phyloP scores from a whole-genome alignment of 2,329 filamentous ascomycete genomes.

The Ophiognomonia clavigignenti-juglandacearum region DNA sequence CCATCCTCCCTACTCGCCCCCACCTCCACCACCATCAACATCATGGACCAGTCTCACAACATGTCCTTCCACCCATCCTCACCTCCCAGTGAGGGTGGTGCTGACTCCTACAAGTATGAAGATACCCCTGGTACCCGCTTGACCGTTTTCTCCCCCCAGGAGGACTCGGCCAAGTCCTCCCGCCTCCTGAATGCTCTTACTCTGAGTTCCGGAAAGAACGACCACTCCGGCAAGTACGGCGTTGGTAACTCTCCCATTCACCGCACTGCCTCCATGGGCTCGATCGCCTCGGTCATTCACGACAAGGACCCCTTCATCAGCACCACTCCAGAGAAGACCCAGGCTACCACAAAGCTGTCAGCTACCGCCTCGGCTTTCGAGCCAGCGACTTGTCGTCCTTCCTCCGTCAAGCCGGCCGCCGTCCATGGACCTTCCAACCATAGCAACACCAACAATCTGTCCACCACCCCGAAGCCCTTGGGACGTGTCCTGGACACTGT shows the following conservation, averaged over 20 bases:
- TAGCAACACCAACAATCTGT: too few relatives aligned
- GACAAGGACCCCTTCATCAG: slow-evolving; percentile 54
- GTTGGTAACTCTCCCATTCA: not conserved
- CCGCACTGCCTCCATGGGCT: slow-evolving; percentile 16
- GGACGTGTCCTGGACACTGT: slow-evolving; percentile 9
- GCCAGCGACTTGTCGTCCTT: slow-evolving; percentile 35
- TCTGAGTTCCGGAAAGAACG: slow-evolving; percentile 24
- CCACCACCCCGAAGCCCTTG: slow-evolving; percentile 6
- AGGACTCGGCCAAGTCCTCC: slow-evolving; percentile 40
- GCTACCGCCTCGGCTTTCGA: slow-evolving; percentile 57
- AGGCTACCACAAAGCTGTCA: slow-evolving; percentile 48
- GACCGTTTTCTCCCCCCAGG: slow-evolving; percentile 60
- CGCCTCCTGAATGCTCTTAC: slow-evolving; percentile 30
- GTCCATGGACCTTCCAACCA: slow-evolving; percentile 19
- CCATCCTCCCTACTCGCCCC: too few relatives aligned
- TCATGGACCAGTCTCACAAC: slow-evolving; percentile 39
- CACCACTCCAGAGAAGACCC: slow-evolving; percentile 25
- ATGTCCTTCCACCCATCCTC: slow-evolving; percentile 39
- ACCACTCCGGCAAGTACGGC: slow-evolving; percentile 21
- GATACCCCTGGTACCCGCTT: slow-evolving; percentile 61
- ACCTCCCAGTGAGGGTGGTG: slow-evolving; percentile 47
- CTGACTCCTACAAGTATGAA: slow-evolving; percentile 48
- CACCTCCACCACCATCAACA: slow-evolving; percentile 11
- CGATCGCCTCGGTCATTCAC: slow-evolving; percentile 21
- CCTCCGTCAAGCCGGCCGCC: slow-evolving; percentile 24